Evolutionary conservation across 1,139 yeast species (phyloP).

Genomic region (Blastobotrys capitulatus): DNA sequence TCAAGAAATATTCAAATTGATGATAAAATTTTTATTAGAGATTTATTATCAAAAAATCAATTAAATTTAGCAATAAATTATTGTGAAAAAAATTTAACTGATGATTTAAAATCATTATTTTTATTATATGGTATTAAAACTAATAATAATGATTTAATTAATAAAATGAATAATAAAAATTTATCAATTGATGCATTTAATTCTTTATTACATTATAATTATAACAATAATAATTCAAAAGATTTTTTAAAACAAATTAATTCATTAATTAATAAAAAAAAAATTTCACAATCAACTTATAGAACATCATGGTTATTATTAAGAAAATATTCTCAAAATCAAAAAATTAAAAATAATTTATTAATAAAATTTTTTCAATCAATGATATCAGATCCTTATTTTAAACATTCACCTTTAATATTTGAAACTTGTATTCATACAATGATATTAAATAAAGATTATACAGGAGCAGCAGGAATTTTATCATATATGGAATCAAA

Average conservation of each 20-base stretch:
- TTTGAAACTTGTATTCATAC: conserved; percentile 26
- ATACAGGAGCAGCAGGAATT: conserved; percentile 20
- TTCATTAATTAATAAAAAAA: background rate
- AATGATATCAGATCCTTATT: conserved; percentile 19
- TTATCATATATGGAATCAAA: conserved; percentile 22
- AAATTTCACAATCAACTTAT: conserved; percentile 4
- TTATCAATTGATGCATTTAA: background rate
- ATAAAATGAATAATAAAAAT: conserved; percentile 7
- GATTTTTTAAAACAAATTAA: conserved; percentile 14
- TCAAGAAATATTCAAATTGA: conserved; percentile 21
- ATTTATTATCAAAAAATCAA: conserved; percentile 20
- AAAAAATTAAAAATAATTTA: background rate
- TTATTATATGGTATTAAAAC: conserved; percentile 25
- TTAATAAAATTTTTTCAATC: conserved; percentile 16
- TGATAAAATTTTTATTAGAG: conserved; percentile 19
- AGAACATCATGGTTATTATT: conserved; percentile 23
- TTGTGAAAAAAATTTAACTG: conserved; percentile 17
- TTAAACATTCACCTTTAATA: conserved; percentile 20
- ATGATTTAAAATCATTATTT: conserved; percentile 23
- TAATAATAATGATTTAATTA: conserved; percentile 18
- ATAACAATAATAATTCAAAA: conserved; percentile 19
- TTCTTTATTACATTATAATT: conserved; percentile 14
- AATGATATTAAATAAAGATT: conserved; percentile 20
- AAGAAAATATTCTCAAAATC: conserved; percentile 21
- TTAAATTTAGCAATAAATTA: conserved; percentile 19